phyloP scores from a whole-genome alignment of 352 stramenopile genomes.

The Pythium periplocum region DNA sequence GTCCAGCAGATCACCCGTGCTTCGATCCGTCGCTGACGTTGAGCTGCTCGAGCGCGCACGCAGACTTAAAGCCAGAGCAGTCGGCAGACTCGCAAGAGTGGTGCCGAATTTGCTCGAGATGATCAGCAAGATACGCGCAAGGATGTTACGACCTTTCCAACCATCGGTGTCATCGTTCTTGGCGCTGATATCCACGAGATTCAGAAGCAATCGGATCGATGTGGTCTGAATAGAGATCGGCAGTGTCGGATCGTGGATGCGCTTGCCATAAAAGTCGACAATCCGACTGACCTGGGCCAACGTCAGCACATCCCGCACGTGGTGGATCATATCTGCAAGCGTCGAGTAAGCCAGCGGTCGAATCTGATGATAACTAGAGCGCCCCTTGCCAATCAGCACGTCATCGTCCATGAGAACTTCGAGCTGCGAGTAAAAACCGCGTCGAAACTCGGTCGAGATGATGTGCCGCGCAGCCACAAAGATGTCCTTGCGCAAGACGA shows the following conservation, averaged over 20 bases:
- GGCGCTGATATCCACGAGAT: constrained; percentile 96
- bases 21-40: neutral
- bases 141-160: constrained; percentile 85
- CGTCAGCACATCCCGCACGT: constrained; percentile 93
- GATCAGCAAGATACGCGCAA: constrained; percentile 89
- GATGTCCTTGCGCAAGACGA: constrained; percentile 94
- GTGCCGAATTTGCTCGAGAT: constrained; percentile 94
- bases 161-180: constrained; percentile 91
- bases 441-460: constrained; percentile 96
- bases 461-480: constrained; percentile 95
- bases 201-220: constrained; percentile 93
- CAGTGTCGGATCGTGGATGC: constrained; percentile 91
- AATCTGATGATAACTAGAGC: constrained; percentile 86
- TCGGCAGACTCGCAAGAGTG: constrained; percentile 70
- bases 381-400: constrained; percentile 88
- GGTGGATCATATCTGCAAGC: constrained; percentile 97
- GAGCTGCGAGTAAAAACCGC: constrained; percentile 93
- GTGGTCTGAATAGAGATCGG: constrained; percentile 96
- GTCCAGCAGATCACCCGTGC: constrained; percentile 54
- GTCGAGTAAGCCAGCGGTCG: constrained; percentile 95
- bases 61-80: constrained; percentile 53
- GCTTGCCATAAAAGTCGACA: constrained; percentile 91
- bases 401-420: constrained; percentile 96
- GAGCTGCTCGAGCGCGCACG: constrained; percentile 18
- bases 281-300: constrained; percentile 94